These are phyloP conservation scores for Porogramme epimiltina DNA, from an alignment of 1,284 basidiomycete genomes.

Conservation along the genomic window DNA sequence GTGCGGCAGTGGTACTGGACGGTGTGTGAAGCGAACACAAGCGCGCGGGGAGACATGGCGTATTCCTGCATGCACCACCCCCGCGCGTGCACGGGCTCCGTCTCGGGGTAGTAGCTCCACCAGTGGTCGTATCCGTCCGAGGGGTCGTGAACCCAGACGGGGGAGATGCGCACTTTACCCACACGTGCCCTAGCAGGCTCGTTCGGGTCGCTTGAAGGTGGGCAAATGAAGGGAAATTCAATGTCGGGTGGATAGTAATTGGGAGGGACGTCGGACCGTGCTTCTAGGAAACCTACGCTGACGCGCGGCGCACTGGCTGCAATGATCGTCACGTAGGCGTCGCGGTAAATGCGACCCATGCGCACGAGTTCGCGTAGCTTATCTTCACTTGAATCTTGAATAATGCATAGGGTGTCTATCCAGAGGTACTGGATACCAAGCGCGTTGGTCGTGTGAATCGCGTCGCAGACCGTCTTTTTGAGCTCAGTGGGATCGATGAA, in stretches of 20 bases:
- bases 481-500: background rate
- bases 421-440: slow-evolving; percentile 3
- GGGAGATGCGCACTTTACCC: no score
- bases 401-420: slow-evolving; percentile 2
- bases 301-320: slow-evolving; percentile 1
- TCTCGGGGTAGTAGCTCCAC: background rate
- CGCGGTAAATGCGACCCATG: background rate
- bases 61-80: slow-evolving; percentile 9
- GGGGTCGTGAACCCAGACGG: no score
- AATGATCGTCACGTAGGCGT: slow-evolving; percentile 5
- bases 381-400: slow-evolving; percentile 2
- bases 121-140: no score
- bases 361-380: slow-evolving; percentile 1
- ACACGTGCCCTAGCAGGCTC: no score
- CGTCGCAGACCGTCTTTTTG: slow-evolving; percentile 3
- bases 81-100: background rate
- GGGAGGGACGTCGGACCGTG: background rate
- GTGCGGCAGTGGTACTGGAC: slow-evolving; percentile 5
- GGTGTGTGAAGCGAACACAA: slow-evolving; percentile 6
- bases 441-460: background rate
- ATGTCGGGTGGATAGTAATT: background rate
- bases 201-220: background rate
- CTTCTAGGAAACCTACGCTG: slow-evolving; percentile 1
- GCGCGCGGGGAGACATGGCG: slow-evolving; percentile 4
- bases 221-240: background rate